Evolutionary conservation across 768 basidiomycete genomes (phyloP).

Genomic region (Atractiella rhizophila): DNA sequence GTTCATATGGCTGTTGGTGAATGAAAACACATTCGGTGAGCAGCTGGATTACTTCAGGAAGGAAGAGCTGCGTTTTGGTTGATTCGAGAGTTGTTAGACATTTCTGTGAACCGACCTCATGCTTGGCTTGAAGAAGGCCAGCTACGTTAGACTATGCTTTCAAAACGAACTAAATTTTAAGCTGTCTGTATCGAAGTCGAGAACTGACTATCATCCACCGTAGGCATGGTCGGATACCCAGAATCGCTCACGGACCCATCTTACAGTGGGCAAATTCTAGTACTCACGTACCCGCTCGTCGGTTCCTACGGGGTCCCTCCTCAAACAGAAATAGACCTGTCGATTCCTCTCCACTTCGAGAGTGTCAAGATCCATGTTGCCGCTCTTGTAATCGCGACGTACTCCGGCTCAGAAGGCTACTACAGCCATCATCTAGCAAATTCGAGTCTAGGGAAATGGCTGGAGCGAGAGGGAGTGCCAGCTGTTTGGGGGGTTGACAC

Average conservation of each 20-base stretch:
- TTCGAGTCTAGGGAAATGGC: conserved; percentile 69
- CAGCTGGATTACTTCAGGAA: too few relatives aligned
- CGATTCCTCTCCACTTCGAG: conserved; percentile 47
- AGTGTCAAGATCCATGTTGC: conserved; percentile 82
- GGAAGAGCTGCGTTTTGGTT: too few relatives aligned
- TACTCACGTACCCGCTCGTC: conserved; percentile 85
- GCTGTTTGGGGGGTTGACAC: conserved; percentile 93
- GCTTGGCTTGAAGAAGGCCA: not conserved
- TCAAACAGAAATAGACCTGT: conserved; percentile 7
- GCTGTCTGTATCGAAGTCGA: not conserved
- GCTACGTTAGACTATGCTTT: not conserved
- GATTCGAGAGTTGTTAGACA: too few relatives aligned
- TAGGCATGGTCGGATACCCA: conserved; percentile 98
- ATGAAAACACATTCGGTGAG: too few relatives aligned
- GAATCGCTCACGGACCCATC: conserved; percentile 96
- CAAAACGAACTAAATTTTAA: conserved; percentile 4
- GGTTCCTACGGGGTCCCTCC: conserved; percentile 96
- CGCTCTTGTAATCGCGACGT: conserved; percentile 72
- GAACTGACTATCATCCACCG: not conserved
- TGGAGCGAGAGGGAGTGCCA: conserved; percentile 79
- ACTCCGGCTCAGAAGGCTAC: conserved; percentile 41
- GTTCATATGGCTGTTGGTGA: too few relatives aligned
- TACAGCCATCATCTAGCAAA: conserved; percentile 82
- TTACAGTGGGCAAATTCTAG: conserved; percentile 90
- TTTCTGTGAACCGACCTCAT: too few relatives aligned